A percentile compares a stretch with the other conserved stretches of the same genome.
phyloP scores from a whole-genome alignment of 1,139 yeast species.

The Wickerhamomyces sp. region DNA sequence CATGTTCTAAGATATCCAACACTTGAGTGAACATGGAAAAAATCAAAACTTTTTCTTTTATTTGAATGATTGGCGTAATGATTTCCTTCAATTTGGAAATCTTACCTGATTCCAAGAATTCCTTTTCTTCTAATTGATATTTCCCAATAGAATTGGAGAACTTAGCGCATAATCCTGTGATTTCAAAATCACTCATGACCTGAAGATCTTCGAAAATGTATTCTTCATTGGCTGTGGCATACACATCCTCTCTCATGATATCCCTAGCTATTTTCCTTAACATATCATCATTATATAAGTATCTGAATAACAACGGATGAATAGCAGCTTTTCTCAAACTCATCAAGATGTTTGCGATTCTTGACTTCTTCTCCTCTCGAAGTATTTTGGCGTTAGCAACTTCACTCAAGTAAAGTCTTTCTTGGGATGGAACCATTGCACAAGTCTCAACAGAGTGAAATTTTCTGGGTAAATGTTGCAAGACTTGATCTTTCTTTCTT shows the following conservation, averaged over 20 bases:
- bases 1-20: conserved; percentile 78
- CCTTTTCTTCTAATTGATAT: conserved; percentile 49
- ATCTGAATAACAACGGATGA: conserved; percentile 70
- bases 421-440: conserved; percentile 55
- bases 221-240: conserved; percentile 64
- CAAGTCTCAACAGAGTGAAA: conserved; percentile 60
- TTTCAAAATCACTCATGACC: conserved; percentile 91
- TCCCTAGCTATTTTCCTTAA: conserved; percentile 65
- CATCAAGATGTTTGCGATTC: conserved; percentile 57
- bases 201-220: conserved; percentile 91
- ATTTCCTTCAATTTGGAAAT: conserved; percentile 51
- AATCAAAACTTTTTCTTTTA: conserved; percentile 63
- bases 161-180: conserved; percentile 65
- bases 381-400: conserved; percentile 45
- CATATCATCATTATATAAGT: conserved; percentile 46
- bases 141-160: conserved; percentile 60
- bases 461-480: conserved; percentile 82
- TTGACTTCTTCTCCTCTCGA: conserved; percentile 44
- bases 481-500: conserved; percentile 87
- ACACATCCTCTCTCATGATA: conserved; percentile 78
- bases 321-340: conserved; percentile 66
- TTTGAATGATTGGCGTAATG: conserved; percentile 53
- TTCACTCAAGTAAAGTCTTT: conserved; percentile 53
- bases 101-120: conserved; percentile 77
- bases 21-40: conserved; percentile 93